Evolutionary conservation across 176 grass and related monocot species (phyloP).

Genomic region (Oryza officinalis): DNA sequence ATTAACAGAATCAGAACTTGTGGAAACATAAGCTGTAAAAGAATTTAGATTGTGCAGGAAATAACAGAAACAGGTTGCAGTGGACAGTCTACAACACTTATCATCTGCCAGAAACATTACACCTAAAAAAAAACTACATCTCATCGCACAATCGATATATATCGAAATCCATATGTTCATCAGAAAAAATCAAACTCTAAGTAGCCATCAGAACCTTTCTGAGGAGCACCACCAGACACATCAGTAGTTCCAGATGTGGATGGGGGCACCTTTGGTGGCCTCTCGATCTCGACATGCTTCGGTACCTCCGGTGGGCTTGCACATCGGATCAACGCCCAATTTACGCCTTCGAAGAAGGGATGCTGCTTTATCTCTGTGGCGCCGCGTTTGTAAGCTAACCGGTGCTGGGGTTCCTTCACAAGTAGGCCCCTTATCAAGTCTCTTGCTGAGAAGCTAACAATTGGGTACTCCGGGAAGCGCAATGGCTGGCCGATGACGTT

Average conservation of each 20-base stretch:
- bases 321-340: conserved; percentile 63
- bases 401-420: conserved; percentile 62
- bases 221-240: conserved; percentile 11
- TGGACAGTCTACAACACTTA: conserved; percentile 31
- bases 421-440: conserved; percentile 60
- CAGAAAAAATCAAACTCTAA: conserved; percentile 71
- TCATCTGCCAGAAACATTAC: conserved; percentile 17
- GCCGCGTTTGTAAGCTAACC: conserved; percentile 55
- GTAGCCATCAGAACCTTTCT: conserved; percentile 52
- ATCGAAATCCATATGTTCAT: conserved; percentile 4
- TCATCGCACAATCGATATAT: conserved; percentile 27
- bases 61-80: not conserved
- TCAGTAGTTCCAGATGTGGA: conserved; percentile 19
- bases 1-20: conserved; percentile 13
- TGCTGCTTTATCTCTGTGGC: conserved; percentile 70
- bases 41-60: not conserved
- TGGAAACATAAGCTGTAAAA: conserved; percentile 18
- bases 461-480: conserved; percentile 56
- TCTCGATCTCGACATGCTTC: conserved; percentile 47
- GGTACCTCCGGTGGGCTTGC: conserved; percentile 57
- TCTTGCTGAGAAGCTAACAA: conserved; percentile 53
- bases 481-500: conserved; percentile 65
- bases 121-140: conserved; percentile 22
- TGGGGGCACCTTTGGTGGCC: conserved; percentile 15
- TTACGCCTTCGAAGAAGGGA: conserved; percentile 60